phyloP scores from a whole-genome alignment of 2,329 filamentous ascomycete species.

The Colletotrichum tamarilloi region DNA sequence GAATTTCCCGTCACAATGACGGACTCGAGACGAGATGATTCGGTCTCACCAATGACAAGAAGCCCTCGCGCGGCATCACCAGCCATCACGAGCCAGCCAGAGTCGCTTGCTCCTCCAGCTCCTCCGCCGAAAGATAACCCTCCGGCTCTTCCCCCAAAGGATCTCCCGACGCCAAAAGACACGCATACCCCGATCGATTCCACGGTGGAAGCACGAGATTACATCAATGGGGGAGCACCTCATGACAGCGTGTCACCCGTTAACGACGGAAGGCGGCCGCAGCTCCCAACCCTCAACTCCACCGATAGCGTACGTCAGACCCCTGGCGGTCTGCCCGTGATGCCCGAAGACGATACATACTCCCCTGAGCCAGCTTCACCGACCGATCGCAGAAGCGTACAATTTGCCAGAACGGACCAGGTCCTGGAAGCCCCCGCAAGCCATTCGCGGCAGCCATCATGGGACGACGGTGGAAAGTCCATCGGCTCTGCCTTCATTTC shows the following conservation, averaged over 20 bases:
- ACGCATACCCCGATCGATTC: constrained; percentile 37
- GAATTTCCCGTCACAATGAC: constrained; percentile 26
- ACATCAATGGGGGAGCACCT: constrained; percentile 49
- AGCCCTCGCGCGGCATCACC: constrained; percentile 24
- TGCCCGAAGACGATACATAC: constrained; percentile 36
- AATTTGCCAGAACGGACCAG: constrained; percentile 73
- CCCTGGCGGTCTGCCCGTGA: constrained; percentile 23
- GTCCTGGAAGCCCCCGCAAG: constrained; percentile 58
- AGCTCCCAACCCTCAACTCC: constrained; percentile 33
- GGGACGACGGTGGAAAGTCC: constrained; percentile 72
- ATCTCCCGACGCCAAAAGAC: constrained; percentile 26
- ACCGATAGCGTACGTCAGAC: constrained; percentile 19
- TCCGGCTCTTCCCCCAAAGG: constrained; percentile 28
- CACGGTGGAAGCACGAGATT: constrained; percentile 46
- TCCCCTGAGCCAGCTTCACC: constrained; percentile 48
- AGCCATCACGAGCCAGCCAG: constrained; percentile 20
- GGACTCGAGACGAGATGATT: constrained; percentile 37
- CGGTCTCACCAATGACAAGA: constrained; percentile 40
- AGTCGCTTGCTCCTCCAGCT: constrained; percentile 21
- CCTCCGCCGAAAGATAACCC: constrained; percentile 32
- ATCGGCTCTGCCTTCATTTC: constrained; percentile 77
- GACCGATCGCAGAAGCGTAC: constrained; percentile 72
- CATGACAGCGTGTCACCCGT: constrained; percentile 45
- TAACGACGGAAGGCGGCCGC: constrained; percentile 18
- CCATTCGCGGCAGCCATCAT: constrained; percentile 72